Evolutionary conservation across 2,329 filamentous ascomycete species (phyloP).

Genomic region (Cladobotryum protrusum): DNA sequence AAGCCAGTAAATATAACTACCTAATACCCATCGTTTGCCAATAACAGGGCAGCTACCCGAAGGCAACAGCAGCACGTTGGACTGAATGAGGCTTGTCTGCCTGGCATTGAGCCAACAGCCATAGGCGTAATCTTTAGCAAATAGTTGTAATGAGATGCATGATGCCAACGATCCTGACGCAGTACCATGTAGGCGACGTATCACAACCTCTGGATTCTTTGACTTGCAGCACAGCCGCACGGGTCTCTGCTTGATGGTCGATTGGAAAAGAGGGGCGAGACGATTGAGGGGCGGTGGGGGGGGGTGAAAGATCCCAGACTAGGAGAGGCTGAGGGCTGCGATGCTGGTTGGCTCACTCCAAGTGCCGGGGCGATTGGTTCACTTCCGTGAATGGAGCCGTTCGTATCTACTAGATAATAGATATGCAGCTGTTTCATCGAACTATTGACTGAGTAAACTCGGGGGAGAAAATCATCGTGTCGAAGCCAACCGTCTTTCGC

Average conservation of each 20-base stretch:
- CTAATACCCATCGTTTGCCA: not conserved
- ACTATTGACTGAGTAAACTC: too few species aligned
- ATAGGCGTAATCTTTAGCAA: not conserved
- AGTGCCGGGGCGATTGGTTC: not conserved
- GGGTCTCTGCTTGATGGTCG: not conserved
- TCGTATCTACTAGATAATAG: too few species aligned
- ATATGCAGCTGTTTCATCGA: constrained; percentile 2
- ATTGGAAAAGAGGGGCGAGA: not conserved
- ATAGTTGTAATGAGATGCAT: constrained; percentile 6
- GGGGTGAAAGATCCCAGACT: too few species aligned
- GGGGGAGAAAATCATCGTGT: too few species aligned
- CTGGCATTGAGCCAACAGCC: constrained; percentile 6
- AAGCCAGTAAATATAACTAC: too few species aligned
- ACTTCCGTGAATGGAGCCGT: too few species aligned
- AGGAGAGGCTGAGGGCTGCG: constrained; percentile 7
- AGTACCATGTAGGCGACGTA: too few species aligned
- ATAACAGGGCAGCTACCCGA: not conserved
- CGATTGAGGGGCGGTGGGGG: not conserved
- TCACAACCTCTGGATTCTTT: not conserved
- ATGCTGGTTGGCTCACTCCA: constrained; percentile 2
- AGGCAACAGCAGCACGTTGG: constrained; percentile 9
- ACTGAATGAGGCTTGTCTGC: constrained; percentile 7
- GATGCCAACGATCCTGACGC: too few species aligned
- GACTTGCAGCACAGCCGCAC: not conserved
- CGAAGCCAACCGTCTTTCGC: too few species aligned